phyloP scores from a whole-genome alignment of 176 grass and related monocot species.

The Saccharum officinarum region DNA sequence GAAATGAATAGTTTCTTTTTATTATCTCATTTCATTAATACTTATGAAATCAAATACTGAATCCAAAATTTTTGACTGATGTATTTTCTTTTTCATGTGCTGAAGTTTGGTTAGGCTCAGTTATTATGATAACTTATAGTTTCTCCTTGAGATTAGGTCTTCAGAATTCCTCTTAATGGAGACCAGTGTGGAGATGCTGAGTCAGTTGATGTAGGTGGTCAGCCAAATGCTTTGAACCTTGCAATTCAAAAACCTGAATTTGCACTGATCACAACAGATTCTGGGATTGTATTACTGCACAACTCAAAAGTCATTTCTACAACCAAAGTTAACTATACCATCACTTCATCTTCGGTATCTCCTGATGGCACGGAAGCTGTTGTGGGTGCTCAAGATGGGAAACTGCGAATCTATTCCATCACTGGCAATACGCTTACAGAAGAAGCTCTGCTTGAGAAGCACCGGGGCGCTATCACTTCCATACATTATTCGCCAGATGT shows the following conservation, averaged over 20 bases:
- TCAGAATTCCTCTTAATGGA: constrained; percentile 77
- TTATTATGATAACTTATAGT: constrained; percentile 37
- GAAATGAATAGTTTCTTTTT: neutral
- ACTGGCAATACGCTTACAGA: constrained; percentile 64
- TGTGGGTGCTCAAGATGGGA: constrained; percentile 90
- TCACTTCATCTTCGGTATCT: constrained; percentile 75
- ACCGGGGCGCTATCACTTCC: constrained; percentile 84
- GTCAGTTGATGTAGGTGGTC: constrained; percentile 78
- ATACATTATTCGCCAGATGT: constrained; percentile 88
- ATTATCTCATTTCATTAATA: constrained; percentile 12
- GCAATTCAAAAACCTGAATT: constrained; percentile 68
- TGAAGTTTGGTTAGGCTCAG: constrained; percentile 1
- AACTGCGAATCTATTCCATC: constrained; percentile 77
- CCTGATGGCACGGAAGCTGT: constrained; percentile 85
- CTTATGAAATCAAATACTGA: neutral
- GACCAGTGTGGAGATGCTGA: constrained; percentile 81
- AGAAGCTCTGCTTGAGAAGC: constrained; percentile 89
- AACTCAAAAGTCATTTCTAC: constrained; percentile 70
- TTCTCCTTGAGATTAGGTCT: constrained; percentile 55
- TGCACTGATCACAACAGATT: constrained; percentile 75
- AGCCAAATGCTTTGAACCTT: constrained; percentile 83
- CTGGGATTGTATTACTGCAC: constrained; percentile 63
- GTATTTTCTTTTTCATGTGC: neutral
- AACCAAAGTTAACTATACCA: constrained; percentile 68
- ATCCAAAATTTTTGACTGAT: neutral